Evolutionary conservation across 768 basidiomycete genomes (phyloP).

Genomic region (Boletus patriciae): DNA sequence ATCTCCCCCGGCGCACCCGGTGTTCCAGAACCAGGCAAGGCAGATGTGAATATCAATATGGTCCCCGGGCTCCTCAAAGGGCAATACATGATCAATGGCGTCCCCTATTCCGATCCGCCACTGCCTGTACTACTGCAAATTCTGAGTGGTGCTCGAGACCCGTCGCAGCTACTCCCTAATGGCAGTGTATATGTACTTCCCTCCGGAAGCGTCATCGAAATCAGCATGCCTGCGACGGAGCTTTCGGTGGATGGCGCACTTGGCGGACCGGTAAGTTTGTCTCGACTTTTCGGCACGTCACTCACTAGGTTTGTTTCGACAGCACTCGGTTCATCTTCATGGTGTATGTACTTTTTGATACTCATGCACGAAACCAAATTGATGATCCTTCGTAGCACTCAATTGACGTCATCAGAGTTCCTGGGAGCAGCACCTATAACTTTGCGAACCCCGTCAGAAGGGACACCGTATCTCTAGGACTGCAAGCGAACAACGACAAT

Average conservation of each 20-base stretch:
- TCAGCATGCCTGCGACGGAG: slow-evolving; percentile 35
- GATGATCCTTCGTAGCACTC: slow-evolving; percentile 30
- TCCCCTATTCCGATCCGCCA: slow-evolving; percentile 32
- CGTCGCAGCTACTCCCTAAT: slow-evolving; percentile 40
- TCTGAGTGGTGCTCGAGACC: slow-evolving; percentile 36
- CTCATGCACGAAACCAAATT: not conserved
- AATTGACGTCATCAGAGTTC: slow-evolving; percentile 42
- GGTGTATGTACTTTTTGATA: slow-evolving; percentile 34
- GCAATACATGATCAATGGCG: slow-evolving; percentile 29
- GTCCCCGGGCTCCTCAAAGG: slow-evolving; percentile 19
- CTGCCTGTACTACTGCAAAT: slow-evolving; percentile 46
- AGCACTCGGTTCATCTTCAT: slow-evolving; percentile 45
- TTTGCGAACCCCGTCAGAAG: slow-evolving; percentile 51
- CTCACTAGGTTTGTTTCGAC: not conserved
- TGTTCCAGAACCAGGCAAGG: slow-evolving; percentile 34
- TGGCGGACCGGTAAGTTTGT: slow-evolving; percentile 15
- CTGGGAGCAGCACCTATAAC: slow-evolving; percentile 41
- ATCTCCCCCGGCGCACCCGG: slow-evolving; percentile 31
- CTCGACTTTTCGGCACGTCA: not conserved
- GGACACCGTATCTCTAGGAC: slow-evolving; percentile 43
- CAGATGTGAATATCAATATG: slow-evolving; percentile 41
- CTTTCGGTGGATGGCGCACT: slow-evolving; percentile 2
- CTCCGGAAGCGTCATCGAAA: slow-evolving; percentile 44
- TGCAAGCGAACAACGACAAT: slow-evolving; percentile 31
- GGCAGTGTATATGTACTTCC: slow-evolving; percentile 45